Percentiles rank a stretch among this genome's conserved stretches.
These are phyloP conservation scores for Botryosphaeria dothidea DNA, from an alignment of 2,329 filamentous ascomycete genomes.

Conservation along the genomic window DNA sequence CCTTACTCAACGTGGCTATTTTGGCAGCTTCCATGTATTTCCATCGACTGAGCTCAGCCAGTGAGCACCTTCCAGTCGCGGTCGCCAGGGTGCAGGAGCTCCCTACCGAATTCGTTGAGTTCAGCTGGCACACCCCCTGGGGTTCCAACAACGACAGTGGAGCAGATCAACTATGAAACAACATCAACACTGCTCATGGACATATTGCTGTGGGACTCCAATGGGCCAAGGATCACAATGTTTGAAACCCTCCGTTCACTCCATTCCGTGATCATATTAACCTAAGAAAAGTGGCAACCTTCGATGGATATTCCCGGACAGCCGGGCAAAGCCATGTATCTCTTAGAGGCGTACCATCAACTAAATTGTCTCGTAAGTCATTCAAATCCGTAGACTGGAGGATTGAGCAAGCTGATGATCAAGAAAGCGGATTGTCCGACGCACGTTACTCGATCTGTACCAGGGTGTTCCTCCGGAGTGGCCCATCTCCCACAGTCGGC, in stretches of 20 bases:
- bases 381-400: neutral
- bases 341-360: slow-evolving; percentile 5
- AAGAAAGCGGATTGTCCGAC: neutral
- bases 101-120: neutral
- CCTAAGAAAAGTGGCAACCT: neutral
- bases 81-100: neutral
- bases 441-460: neutral
- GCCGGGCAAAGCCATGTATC: neutral
- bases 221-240: neutral
- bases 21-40: neutral
- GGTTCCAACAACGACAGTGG: slow-evolving; percentile 5
- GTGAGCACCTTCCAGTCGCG: neutral
- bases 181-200: slow-evolving; percentile 4
- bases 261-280: neutral
- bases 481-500: neutral
- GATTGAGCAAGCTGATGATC: neutral
- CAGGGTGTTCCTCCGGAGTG: neutral
- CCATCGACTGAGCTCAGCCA: neutral
- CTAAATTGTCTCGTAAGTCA: slow-evolving; percentile 2
- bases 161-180: neutral
- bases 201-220: neutral
- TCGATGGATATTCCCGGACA: neutral
- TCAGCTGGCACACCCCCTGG: slow-evolving; percentile 2
- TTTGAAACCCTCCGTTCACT: neutral
- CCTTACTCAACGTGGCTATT: neutral